Base-by-base conservation (phyloP, 441 rosid genomes). In the Eutrema salsugineum region DNA sequence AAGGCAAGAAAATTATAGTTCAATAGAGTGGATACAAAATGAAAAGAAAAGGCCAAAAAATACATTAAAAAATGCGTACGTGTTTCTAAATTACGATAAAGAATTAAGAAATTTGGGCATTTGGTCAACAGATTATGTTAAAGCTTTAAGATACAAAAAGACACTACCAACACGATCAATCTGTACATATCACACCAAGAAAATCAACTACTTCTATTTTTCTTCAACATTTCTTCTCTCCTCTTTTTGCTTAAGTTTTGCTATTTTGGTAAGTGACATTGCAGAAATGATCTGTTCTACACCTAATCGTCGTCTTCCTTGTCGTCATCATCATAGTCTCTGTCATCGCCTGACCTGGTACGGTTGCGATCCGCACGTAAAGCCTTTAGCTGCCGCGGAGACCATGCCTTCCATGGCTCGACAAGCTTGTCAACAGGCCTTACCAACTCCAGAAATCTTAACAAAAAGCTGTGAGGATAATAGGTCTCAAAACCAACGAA, bases 381-480 rank as follows among this genome's bases (percentile, higher is more conserved):
- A 46, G 65, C 74, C 16, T 62, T 55, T n/a, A 75, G 57, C 70
- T 75, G 78, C 11, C 20, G 11, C 1, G 78, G 78, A 2, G 78
- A 75, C 74, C 78, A 68, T 3, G 58, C 74, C 51, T 68, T 75
- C 78, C 78, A 75, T 19, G 78, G 78, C 65, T 75, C 74, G 19
- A 75, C 46, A 54, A 75, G 78, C 73, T 28, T 75, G 3, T 68
- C 70, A 46, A 75, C 74, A 19, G 74, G 70, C 59, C 78, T 68
- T 2, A 75, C 65, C 38, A 75, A 68, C 59, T 75, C 78, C 2
- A 75, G 1, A 55, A 75, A 75, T 16, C 59, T 68, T 14, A 75
- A 47, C 8, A 68, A 60, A 12, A 75, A 3, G 24, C 59, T 73
- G 57, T 68, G 78, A 2, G 74, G 74, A 15, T 75, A 54, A 30